phyloP scores from a whole-genome alignment of 2,329 filamentous ascomycete species.

The Aspergillus tamarii region DNA sequence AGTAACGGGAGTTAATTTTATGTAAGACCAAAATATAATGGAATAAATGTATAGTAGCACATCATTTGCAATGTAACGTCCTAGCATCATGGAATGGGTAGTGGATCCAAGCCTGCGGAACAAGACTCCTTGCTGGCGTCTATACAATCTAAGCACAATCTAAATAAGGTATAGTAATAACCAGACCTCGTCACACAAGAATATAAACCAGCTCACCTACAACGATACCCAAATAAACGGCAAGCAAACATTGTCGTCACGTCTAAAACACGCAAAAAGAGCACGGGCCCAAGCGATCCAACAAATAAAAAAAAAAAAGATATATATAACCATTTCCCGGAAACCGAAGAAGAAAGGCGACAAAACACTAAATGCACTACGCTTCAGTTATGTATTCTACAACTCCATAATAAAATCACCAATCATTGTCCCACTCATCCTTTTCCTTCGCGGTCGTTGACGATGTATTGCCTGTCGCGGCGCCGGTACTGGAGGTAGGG shows the following conservation, averaged over 20 bases:
- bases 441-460: slow-evolving; percentile 47
- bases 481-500: slow-evolving; percentile 19
- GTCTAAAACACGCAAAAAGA: not conserved
- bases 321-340: slow-evolving; percentile 1
- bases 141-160: not conserved
- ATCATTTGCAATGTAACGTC: not conserved
- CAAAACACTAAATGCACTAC: not conserved
- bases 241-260: not conserved
- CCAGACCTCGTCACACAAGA: not conserved
- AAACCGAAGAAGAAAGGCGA: not conserved
- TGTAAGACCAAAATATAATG: not conserved
- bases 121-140: not conserved
- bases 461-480: slow-evolving; percentile 21
- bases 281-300: not conserved
- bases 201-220: not conserved
- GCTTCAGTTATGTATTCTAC: not conserved
- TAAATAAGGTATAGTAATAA: not conserved
- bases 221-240: not conserved
- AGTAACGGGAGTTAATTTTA: not conserved
- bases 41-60: not conserved
- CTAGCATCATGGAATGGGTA: too few relatives aligned
- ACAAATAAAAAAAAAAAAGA: not conserved
- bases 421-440: slow-evolving; percentile 62
- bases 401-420: slow-evolving; percentile 30
- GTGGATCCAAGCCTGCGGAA: not conserved